phyloP scores from a whole-genome alignment of 345 rosid genomes.

The Chamaenerion angustifolium region DNA sequence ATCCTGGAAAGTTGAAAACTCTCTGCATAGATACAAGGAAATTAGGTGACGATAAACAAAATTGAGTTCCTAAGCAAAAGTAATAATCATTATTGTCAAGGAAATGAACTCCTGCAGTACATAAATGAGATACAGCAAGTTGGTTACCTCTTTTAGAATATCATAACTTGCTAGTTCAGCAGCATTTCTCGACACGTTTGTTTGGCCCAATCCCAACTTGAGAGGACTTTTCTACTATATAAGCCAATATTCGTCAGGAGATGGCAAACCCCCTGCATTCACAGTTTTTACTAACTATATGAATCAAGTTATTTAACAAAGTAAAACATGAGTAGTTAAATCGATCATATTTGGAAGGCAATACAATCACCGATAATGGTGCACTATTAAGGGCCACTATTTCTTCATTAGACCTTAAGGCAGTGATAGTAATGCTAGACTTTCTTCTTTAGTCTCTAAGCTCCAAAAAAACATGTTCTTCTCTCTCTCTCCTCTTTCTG shows the following conservation, averaged over 20 bases:
- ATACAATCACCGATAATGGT: too few relatives aligned
- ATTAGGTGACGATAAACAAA: slow-evolving; percentile 17
- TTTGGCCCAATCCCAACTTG: slow-evolving; percentile 85
- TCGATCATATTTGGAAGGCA: too few relatives aligned
- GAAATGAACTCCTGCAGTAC: not conserved
- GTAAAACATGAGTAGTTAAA: too few relatives aligned
- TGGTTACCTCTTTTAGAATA: slow-evolving; percentile 80
- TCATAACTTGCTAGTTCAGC: slow-evolving; percentile 98
- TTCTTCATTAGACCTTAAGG: too few relatives aligned
- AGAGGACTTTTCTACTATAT: slow-evolving; percentile 60
- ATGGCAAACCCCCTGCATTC: slow-evolving; percentile 74
- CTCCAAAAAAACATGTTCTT: too few relatives aligned
- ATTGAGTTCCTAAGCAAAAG: slow-evolving; percentile 1
- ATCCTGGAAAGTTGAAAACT: slow-evolving; percentile 89
- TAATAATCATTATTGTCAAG: not conserved
- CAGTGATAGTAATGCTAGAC: too few relatives aligned
- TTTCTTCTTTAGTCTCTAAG: too few relatives aligned
- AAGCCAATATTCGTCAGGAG: slow-evolving; percentile 58
- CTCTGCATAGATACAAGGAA: slow-evolving; percentile 60
- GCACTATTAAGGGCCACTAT: too few relatives aligned
- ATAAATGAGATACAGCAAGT: not conserved
- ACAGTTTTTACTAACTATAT: too few relatives aligned
- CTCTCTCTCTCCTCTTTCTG: too few relatives aligned
- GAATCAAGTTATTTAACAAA: too few relatives aligned
- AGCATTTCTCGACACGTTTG: slow-evolving; percentile 87